A percentile compares a stretch with the other conserved stretches of the same genome.
Conservation (phyloP, 1,139 yeast species). For the Geotrichum fermentans region DNA sequence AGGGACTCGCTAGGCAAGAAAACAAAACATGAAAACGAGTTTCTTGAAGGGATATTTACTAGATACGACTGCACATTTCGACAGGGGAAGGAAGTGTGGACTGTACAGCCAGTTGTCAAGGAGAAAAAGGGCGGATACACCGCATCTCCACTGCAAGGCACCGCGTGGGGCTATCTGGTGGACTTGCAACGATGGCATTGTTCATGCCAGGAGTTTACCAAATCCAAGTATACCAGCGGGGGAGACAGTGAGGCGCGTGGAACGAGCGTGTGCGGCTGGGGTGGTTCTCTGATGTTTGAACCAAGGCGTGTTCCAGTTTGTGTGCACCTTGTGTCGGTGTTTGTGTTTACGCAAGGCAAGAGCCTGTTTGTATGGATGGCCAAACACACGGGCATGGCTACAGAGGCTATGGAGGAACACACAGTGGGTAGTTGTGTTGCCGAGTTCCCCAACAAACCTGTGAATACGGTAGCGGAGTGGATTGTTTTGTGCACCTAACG, state of each 20-base stretch:
- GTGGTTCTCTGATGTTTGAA: not conserved
- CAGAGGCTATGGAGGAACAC: not conserved
- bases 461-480: conserved; percentile 11
- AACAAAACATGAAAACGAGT: not conserved
- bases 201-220: conserved; percentile 16
- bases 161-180: conserved; percentile 14
- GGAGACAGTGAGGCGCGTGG: not conserved
- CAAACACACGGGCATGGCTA: not conserved
- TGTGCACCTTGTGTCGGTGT: conserved; percentile 14
- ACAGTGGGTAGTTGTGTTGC: too few relatives aligned
- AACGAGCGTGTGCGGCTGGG: conserved; percentile 7
- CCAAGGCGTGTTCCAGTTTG: conserved; percentile 14
- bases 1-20: not conserved
- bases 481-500: conserved; percentile 3
- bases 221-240: conserved; percentile 15
- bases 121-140: conserved; percentile 10
- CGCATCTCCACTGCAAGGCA: conserved; percentile 10
- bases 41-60: conserved; percentile 12
- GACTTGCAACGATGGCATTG: conserved; percentile 18
- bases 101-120: conserved; percentile 12
- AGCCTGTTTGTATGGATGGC: conserved; percentile 11
- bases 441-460: not conserved
- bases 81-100: conserved; percentile 5
- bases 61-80: conserved; percentile 1
- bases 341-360: conserved; percentile 10